These are phyloP conservation scores for Xylaria sp. DNA, from an alignment of 2,329 filamentous ascomycete genomes.

Conservation along the genomic window DNA sequence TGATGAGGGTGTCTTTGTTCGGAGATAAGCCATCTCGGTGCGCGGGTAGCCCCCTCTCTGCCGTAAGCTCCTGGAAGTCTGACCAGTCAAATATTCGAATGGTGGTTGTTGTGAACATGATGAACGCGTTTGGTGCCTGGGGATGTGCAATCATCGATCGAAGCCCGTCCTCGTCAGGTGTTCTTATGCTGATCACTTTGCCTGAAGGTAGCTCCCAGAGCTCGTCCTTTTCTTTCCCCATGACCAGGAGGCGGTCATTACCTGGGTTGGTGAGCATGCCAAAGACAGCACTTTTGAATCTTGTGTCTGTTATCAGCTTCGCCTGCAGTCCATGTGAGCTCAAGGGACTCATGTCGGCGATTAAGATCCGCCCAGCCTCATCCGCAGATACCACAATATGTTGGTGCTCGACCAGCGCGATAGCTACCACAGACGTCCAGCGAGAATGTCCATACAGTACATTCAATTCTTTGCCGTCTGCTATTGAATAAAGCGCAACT, in stretches of 20 bases:
- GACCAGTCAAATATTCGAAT: conserved; percentile 21
- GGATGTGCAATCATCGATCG: conserved; percentile 20
- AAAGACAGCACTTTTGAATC: conserved; percentile 24
- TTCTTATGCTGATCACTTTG: conserved; percentile 16
- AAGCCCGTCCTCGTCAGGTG: conserved; percentile 12
- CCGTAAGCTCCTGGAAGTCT: conserved; percentile 19
- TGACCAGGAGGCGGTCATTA: conserved; percentile 33
- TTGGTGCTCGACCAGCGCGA: conserved; percentile 29
- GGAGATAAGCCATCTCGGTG: conserved; percentile 10
- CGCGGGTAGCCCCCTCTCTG: conserved; percentile 5
- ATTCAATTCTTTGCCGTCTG: conserved; percentile 24
- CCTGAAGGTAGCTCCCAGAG: conserved; percentile 36
- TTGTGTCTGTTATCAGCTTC: conserved; percentile 24
- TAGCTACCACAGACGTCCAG: conserved; percentile 27
- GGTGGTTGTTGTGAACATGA: conserved; percentile 14
- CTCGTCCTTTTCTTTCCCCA: conserved; percentile 26
- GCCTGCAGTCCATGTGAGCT: background rate
- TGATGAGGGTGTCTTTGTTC: conserved; percentile 7
- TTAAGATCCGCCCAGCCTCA: conserved; percentile 35
- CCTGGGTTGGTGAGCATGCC: conserved; percentile 26
- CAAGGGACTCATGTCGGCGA: conserved; percentile 23
- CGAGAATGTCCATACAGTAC: conserved; percentile 35
- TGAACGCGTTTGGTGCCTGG: conserved; percentile 11
- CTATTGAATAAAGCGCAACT: conserved; percentile 33
- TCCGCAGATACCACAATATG: conserved; percentile 39